A percentile compares a stretch with the other conserved stretches of the same genome.
These are phyloP conservation scores for Termitomyces sp. DNA, from an alignment of 768 basidiomycete species.

Conservation along the genomic window DNA sequence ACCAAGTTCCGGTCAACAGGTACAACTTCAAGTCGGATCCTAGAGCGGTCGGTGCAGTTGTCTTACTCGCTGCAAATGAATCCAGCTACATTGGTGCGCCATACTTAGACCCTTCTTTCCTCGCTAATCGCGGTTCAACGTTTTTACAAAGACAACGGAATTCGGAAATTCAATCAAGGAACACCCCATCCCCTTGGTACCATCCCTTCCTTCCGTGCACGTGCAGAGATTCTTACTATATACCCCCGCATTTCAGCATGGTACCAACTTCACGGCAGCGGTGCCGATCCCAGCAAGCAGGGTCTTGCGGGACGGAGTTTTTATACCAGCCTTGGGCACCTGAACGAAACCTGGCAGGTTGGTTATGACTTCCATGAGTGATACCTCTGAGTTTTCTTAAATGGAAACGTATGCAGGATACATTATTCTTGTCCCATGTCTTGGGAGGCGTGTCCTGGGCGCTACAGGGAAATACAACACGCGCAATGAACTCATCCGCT, in stretches of 20 bases:
- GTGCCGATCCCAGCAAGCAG: constrained; percentile 43
- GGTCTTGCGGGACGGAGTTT: constrained; percentile 68
- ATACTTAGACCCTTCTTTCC: background rate
- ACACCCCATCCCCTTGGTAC: constrained; percentile 76
- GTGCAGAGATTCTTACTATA: background rate
- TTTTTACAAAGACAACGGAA: constrained; percentile 33
- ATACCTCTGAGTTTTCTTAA: constrained; percentile 2
- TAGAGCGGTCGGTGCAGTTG: constrained; percentile 54
- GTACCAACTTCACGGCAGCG: constrained; percentile 78
- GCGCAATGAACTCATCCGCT: constrained; percentile 58
- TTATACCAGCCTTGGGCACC: constrained; percentile 81
- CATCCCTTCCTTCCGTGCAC: background rate
- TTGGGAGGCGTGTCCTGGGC: constrained; percentile 75
- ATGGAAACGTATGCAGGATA: constrained; percentile 41
- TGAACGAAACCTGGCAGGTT: constrained; percentile 77
- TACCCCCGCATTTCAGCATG: constrained; percentile 52
- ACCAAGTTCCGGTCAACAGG: constrained; percentile 29
- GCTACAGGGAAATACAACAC: constrained; percentile 67
- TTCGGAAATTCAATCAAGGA: constrained; percentile 61
- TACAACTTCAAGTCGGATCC: constrained; percentile 79
- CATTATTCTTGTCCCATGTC: constrained; percentile 69
- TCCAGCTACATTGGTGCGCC: constrained; percentile 55
- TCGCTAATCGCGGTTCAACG: background rate
- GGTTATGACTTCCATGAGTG: constrained; percentile 12
- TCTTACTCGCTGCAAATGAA: constrained; percentile 67